Evolutionary conservation across 2,329 filamentous ascomycete genomes (phyloP).

Genomic region (Xylariaceae sp.): DNA sequence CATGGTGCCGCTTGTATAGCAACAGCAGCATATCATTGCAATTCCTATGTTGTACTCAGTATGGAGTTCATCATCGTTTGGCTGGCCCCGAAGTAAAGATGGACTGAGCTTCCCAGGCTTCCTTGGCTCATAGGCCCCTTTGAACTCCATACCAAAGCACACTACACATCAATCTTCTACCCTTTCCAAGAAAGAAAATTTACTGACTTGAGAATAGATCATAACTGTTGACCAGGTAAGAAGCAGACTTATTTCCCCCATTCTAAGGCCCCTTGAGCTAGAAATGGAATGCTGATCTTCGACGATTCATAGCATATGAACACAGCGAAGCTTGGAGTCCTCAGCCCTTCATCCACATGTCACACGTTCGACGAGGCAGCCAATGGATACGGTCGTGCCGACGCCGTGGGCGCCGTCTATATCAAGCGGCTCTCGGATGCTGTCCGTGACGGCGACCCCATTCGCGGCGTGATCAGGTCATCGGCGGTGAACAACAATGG

Average conservation of each 20-base stretch:
- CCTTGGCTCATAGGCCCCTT: too few relatives aligned
- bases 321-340: conserved; percentile 22
- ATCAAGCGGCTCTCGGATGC: conserved; percentile 7
- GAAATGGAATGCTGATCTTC: neutral
- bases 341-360: conserved; percentile 26
- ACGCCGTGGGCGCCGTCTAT: conserved; percentile 5
- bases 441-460: conserved; percentile 8
- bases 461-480: conserved; percentile 18
- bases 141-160: too few relatives aligned
- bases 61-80: too few relatives aligned
- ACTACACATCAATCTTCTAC: too few relatives aligned
- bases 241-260: conserved; percentile 6
- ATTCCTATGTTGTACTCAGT: too few relatives aligned
- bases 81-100: too few relatives aligned
- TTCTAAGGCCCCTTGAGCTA: too few relatives aligned
- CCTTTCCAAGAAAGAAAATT: too few relatives aligned
- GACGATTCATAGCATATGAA: conserved; percentile 19
- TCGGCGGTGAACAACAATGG: conserved; percentile 18
- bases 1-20: too few relatives aligned
- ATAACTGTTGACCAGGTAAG: conserved; percentile 20
- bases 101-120: too few relatives aligned
- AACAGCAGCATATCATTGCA: too few relatives aligned
- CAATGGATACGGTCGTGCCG: conserved; percentile 7
- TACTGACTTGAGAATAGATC: too few relatives aligned
- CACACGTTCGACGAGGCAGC: conserved; percentile 12